These are phyloP conservation scores for Neohortaea acidophila DNA, from an alignment of 495 filamentous ascomycete genomes.

Conservation along the genomic window DNA sequence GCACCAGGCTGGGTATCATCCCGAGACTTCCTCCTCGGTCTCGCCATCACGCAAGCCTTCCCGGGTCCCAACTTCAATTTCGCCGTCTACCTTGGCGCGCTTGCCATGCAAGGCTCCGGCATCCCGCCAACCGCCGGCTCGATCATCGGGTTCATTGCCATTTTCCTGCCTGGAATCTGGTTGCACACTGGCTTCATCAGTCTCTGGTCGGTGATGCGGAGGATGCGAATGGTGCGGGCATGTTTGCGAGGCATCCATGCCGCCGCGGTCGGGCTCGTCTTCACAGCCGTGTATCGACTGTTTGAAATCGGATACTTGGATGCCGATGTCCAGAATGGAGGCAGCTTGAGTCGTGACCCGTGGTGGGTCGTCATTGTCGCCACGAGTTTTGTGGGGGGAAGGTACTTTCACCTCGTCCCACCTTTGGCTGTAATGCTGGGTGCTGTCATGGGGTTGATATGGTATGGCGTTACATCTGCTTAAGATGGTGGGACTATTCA, in stretches of 20 bases:
- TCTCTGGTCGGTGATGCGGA: conserved; percentile 49
- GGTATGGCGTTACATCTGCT: conserved; percentile 42
- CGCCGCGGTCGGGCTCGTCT: conserved; percentile 61
- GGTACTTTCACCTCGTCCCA: conserved; percentile 45
- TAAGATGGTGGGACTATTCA: not conserved
- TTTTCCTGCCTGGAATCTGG: conserved; percentile 56
- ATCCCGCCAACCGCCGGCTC: conserved; percentile 40
- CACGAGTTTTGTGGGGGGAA: conserved; percentile 45
- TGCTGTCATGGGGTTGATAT: conserved; percentile 45
- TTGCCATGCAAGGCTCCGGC: conserved; percentile 34
- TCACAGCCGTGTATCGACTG: conserved; percentile 71
- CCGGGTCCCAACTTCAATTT: conserved; percentile 86
- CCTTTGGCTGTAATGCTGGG: conserved; percentile 51
- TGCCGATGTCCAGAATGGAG: conserved; percentile 31
- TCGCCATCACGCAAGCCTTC: conserved; percentile 71
- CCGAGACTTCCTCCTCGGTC: conserved; percentile 67
- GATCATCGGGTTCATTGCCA: conserved; percentile 49
- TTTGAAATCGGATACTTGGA: conserved; percentile 65
- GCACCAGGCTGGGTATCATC: conserved; percentile 63
- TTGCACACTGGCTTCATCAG: conserved; percentile 53
- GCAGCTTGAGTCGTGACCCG: conserved; percentile 48
- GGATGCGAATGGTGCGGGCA: conserved; percentile 37
- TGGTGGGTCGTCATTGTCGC: conserved; percentile 59
- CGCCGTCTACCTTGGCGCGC: conserved; percentile 57
- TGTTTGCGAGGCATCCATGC: conserved; percentile 59